Percentiles rank a stretch among this genome's conserved stretches.
Conservation (phyloP, 2,329 filamentous ascomycete genomes). For the Cercospora zeae-maydis region DNA sequence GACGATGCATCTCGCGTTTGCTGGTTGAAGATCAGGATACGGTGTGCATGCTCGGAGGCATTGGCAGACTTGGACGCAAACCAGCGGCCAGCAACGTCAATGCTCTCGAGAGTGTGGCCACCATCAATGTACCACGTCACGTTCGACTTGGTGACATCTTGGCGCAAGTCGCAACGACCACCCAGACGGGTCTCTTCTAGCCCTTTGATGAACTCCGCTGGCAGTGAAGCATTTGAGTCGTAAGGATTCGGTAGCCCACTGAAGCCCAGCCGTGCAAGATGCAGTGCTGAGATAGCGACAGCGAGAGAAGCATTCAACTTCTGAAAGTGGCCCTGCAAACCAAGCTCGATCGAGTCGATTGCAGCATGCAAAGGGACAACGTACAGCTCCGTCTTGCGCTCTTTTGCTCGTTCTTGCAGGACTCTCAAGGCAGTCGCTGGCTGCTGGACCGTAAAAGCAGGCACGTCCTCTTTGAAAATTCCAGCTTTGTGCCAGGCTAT, state of each 20-base stretch:
- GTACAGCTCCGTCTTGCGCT: constrained; percentile 48
- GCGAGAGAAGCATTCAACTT: constrained; percentile 61
- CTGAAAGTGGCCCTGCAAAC: constrained; percentile 60
- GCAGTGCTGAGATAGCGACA: constrained; percentile 56
- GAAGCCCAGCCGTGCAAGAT: constrained; percentile 50
- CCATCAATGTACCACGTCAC: constrained; percentile 81
- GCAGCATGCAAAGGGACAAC: constrained; percentile 50
- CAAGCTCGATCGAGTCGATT: constrained; percentile 50
- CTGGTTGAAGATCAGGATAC: constrained; percentile 85
- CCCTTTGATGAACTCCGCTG: constrained; percentile 60
- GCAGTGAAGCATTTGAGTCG: constrained; percentile 47
- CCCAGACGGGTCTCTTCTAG: constrained; percentile 65
- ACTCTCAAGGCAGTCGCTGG: constrained; percentile 54
- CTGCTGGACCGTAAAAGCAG: constrained; percentile 62
- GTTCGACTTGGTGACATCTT: constrained; percentile 46
- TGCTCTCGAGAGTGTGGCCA: constrained; percentile 81
- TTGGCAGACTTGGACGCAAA: constrained; percentile 52
- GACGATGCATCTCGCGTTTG: constrained; percentile 73
- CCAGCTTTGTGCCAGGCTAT: constrained; percentile 94
- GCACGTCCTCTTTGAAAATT: constrained; percentile 68
- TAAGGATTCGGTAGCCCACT: constrained; percentile 41
- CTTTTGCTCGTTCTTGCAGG: constrained; percentile 53
- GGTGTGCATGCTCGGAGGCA: constrained; percentile 29
- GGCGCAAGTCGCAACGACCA: constrained; percentile 72
- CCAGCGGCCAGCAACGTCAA: constrained; percentile 73